Base-by-base conservation (phyloP, 805 yeast species). In the Lachancea nothofagi region DNA sequence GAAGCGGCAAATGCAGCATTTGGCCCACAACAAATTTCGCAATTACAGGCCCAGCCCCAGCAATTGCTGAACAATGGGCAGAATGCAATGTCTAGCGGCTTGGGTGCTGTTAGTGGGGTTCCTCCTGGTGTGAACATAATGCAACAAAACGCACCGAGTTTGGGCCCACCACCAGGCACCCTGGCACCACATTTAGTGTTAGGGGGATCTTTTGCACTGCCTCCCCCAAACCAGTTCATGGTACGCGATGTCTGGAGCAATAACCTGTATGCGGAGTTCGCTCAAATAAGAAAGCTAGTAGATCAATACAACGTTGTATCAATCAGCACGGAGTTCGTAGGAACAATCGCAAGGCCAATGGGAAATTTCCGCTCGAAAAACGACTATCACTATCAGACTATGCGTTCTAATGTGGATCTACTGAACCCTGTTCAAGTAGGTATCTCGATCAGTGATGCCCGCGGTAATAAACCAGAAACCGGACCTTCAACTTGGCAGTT, bases 381-480 rank as follows among this genome's bases (percentile, higher is more conserved):
- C 18, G 97, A 93, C 61, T 93, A 88, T 62, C 97, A 93, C 61
- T 93, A 90, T 58, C 98, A 93, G 62, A 90, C 97, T 0, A 73
- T 93, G 64, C 74, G 98, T 55, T 72, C 94, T 7, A 93, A 93
- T 59, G 84, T 93, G 3, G 98, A 93, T 61, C 70, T 93, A 41
- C 65, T 89, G 49, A 80, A 82, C 51, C 76, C 93, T 42, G 80
- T 93, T 40, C 98, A 93, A 63, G 73, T 93, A 40, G 94, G 95
- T 19, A 68, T 87, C 29, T 79, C 94, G 0, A 62, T 87, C 18
- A 70, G 85, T 41, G 93, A 83, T 57, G 68, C 70, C 31, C 70
- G 70, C 39, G 93, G 90, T 10, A 77, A 74, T 43, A 77, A 76
- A 42, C 89, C 89, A 2, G 83, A 78, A 48, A 68, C 68, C 47